Evolutionary conservation across 2,329 filamentous ascomycete species (phyloP).

Genomic region (Chaetomiaceae sp.): DNA sequence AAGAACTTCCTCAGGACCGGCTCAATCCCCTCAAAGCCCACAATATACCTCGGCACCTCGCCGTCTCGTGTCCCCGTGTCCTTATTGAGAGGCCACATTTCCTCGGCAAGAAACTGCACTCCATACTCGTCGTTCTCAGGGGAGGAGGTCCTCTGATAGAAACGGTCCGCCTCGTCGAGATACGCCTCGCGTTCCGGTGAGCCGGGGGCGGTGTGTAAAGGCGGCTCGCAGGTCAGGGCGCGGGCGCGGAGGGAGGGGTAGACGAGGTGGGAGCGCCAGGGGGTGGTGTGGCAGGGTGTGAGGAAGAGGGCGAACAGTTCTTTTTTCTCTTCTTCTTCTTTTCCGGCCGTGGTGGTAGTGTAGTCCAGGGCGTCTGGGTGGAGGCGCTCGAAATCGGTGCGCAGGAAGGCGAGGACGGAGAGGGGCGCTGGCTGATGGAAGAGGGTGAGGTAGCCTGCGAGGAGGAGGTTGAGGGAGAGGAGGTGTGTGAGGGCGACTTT

Average conservation of each 20-base stretch:
- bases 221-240: conserved; percentile 87
- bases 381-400: conserved; percentile 63
- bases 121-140: conserved; percentile 20
- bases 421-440: conserved; percentile 79
- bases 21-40: conserved; percentile 58
- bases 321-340: conserved; percentile 28
- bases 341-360: conserved; percentile 26
- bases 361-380: conserved; percentile 40
- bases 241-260: conserved; percentile 71
- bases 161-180: conserved; percentile 84
- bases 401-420: conserved; percentile 68
- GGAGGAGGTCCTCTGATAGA: conserved; percentile 55
- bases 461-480: conserved; percentile 61
- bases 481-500: conserved; percentile 54
- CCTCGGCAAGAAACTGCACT: conserved; percentile 48
- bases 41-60: conserved; percentile 52
- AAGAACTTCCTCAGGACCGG: conserved; percentile 43
- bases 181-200: conserved; percentile 62
- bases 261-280: conserved; percentile 85
- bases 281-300: conserved; percentile 93
- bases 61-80: conserved; percentile 16
- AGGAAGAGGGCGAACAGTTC: conserved; percentile 73
- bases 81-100: conserved; percentile 44
- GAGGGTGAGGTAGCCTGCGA: conserved; percentile 69
- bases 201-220: conserved; percentile 60